phyloP scores from a whole-genome alignment of 192 early-diverging fungal species.

The Backusella morwellensis region DNA sequence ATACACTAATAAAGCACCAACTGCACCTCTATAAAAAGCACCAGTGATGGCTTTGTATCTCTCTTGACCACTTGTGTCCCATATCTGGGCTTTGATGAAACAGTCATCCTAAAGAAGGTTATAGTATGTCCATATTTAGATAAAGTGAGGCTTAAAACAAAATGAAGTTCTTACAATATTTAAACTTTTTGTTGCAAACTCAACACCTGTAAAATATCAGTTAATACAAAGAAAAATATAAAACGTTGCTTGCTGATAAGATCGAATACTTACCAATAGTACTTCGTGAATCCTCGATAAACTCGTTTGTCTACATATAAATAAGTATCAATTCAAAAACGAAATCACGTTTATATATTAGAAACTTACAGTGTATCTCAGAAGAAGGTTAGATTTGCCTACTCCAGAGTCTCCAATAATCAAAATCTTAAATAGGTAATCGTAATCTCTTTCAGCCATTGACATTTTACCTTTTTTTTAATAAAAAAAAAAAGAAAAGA shows the following conservation, averaged over 20 bases:
- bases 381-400: constrained; percentile 53
- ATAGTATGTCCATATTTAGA: not conserved
- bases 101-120: constrained; percentile 34
- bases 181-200: constrained; percentile 9
- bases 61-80: constrained; percentile 88
- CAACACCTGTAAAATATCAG: not conserved
- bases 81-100: constrained; percentile 45
- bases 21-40: constrained; percentile 89
- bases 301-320: constrained; percentile 39
- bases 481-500: not conserved
- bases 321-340: not conserved
- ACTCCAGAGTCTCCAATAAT: constrained; percentile 63
- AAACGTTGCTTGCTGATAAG: not conserved
- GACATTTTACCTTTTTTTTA: not conserved
- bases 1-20: constrained; percentile 89
- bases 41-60: constrained; percentile 81
- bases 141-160: not conserved
- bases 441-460: constrained; percentile 50
- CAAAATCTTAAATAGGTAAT: constrained; percentile 63
- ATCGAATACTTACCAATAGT: constrained; percentile 37
- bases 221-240: not conserved
- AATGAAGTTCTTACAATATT: constrained; percentile 1
- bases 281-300: constrained; percentile 47
- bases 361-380: constrained; percentile 41
- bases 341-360: not conserved